A percentile compares a stretch with the other conserved stretches of the same genome.
These are phyloP conservation scores for Bocquillonia castaneifolia DNA, from an alignment of 441 rosid genomes.

Conservation along the genomic window DNA sequence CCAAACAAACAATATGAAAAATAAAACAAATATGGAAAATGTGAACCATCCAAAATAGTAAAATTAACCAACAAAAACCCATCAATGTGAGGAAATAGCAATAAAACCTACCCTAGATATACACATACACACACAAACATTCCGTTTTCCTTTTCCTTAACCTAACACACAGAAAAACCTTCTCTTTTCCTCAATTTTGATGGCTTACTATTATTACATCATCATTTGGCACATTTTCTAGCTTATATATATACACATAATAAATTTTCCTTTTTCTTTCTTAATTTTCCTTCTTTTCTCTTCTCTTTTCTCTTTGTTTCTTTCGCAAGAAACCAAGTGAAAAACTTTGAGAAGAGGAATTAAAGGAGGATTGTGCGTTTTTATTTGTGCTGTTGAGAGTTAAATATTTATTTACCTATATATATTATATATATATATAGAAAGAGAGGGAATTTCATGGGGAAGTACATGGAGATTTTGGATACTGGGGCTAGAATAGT, in stretches of 20 bases:
- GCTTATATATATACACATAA: neutral
- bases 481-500: slow-evolving; percentile 66
- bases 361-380: too few relatives aligned
- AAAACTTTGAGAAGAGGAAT: neutral
- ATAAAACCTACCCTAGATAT: neutral
- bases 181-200: neutral
- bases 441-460: slow-evolving; percentile 32
- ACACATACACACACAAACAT: neutral
- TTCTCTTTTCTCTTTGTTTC: neutral
- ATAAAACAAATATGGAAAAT: neutral
- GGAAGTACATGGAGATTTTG: slow-evolving; percentile 58
- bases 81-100: neutral
- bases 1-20: too few relatives aligned
- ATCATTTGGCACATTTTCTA: neutral
- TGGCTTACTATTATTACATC: neutral
- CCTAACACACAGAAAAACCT: neutral
- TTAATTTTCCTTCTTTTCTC: neutral
- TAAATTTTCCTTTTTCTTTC: neutral
- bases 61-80: neutral
- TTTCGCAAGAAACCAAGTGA: neutral
- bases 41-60: neutral
- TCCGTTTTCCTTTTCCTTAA: neutral
- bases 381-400: too few relatives aligned
- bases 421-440: neutral
- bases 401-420: too few relatives aligned